Evolutionary conservation across 345 rosid species (phyloP).

Genomic region (Mangifera indica): DNA sequence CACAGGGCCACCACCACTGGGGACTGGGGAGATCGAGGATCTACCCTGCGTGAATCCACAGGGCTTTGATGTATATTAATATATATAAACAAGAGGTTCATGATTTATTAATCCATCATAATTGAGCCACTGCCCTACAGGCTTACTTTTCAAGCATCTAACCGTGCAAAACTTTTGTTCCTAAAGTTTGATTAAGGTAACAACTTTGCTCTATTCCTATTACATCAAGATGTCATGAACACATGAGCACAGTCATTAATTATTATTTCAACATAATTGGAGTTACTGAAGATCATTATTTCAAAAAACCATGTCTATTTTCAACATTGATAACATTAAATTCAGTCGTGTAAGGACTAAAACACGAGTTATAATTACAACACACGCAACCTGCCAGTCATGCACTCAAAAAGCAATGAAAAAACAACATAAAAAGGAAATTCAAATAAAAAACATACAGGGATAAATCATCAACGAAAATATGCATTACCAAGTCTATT

Average conservation of each 20-base stretch:
- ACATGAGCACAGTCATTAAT: too few species aligned
- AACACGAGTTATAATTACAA: conserved; percentile 32
- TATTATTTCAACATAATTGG: not conserved
- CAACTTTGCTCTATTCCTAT: too few species aligned
- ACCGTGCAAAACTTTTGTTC: not conserved
- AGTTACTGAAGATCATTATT: not conserved
- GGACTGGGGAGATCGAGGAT: not conserved
- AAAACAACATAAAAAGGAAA: not conserved
- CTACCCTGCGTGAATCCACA: conserved; percentile 15
- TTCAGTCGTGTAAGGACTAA: not conserved
- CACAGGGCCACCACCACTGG: not conserved
- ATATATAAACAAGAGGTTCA: not conserved
- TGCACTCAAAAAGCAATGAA: conserved; percentile 6
- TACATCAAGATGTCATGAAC: too few species aligned
- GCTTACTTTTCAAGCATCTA: not conserved
- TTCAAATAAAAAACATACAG: not conserved
- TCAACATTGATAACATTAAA: not conserved
- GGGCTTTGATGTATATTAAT: not conserved
- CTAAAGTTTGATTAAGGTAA: too few species aligned
- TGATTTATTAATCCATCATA: not conserved
- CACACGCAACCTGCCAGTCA: conserved; percentile 12
- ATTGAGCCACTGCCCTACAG: not conserved
- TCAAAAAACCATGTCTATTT: not conserved
- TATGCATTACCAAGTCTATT: conserved; percentile 34
- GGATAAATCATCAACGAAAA: conserved; percentile 29